These are phyloP conservation scores for Fraxinus anomala DNA, from an alignment of 257 asterid species.

Conservation along the genomic window DNA sequence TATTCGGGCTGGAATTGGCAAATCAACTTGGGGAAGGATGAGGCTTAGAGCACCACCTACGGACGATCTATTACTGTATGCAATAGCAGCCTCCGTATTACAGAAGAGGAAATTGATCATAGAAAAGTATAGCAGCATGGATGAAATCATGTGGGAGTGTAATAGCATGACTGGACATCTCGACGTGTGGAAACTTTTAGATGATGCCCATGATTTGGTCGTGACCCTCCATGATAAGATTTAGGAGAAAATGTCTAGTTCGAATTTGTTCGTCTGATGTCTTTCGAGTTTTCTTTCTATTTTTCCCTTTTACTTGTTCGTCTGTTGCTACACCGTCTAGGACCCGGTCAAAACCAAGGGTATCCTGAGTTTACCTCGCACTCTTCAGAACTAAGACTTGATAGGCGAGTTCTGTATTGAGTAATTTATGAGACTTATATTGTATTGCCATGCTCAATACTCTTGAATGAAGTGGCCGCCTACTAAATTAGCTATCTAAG, in stretches of 20 bases:
- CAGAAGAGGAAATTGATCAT: constrained; percentile 79
- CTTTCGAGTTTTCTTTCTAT: background rate
- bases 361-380: constrained; percentile 8
- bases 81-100: constrained; percentile 80
- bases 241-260: constrained; percentile 24
- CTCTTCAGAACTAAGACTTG: constrained; percentile 17
- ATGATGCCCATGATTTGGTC: constrained; percentile 86
- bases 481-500: constrained; percentile 22
- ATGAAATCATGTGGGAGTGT: constrained; percentile 84
- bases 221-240: constrained; percentile 78
- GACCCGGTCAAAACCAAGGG: constrained; percentile 18
- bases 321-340: constrained; percentile 18
- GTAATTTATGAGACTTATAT: constrained; percentile 21
- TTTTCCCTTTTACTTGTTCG: background rate
- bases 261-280: background rate
- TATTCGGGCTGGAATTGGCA: constrained; percentile 68
- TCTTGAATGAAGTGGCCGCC: constrained; percentile 49
- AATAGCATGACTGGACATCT: constrained; percentile 82
- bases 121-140: constrained; percentile 85
- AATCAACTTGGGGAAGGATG: constrained; percentile 67
- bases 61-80: constrained; percentile 78
- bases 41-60: constrained; percentile 80
- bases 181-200: constrained; percentile 84
- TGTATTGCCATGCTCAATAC: constrained; percentile 48
- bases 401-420: constrained; percentile 16